Evolutionary conservation across 768 basidiomycete genomes (phyloP).

Genomic region (Phanerodontia chrysosporium): DNA sequence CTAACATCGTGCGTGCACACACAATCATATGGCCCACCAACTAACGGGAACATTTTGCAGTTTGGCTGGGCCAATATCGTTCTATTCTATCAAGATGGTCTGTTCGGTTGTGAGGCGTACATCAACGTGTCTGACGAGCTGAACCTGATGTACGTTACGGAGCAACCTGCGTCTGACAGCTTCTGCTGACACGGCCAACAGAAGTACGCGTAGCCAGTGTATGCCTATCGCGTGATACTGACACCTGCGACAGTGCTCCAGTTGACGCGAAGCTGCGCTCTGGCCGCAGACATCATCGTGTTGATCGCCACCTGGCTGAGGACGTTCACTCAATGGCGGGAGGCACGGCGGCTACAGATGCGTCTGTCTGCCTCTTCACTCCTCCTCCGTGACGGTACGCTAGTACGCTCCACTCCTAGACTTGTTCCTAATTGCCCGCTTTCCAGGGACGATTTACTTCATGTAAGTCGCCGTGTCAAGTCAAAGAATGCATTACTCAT

Average conservation of each 20-base stretch:
- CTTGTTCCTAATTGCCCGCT: no score
- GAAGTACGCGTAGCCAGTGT: background rate
- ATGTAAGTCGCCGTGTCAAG: background rate
- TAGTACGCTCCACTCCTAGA: no score
- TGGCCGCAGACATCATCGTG: background rate
- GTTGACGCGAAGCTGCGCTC: background rate
- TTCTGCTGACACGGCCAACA: no score
- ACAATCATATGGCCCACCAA: background rate
- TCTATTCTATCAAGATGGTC: background rate
- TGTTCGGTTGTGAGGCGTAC: background rate
- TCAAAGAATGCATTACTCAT: no score
- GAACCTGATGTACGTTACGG: background rate
- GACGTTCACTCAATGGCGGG: constrained; percentile 1
- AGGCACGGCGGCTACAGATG: background rate
- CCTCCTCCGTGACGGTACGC: background rate
- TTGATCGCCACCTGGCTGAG: background rate
- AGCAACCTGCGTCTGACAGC: no score
- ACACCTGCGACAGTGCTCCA: background rate
- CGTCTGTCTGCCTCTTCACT: background rate
- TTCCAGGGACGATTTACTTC: background rate
- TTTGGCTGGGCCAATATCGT: background rate
- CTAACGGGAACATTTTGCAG: background rate
- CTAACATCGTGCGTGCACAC: background rate
- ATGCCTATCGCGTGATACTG: background rate
- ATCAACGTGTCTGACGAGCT: background rate